A percentile compares a stretch with the other conserved stretches of the same genome.
These are phyloP conservation scores for Gigaspora rosea DNA, from an alignment of 192 early-diverging fungal genomes.

Conservation along the genomic window DNA sequence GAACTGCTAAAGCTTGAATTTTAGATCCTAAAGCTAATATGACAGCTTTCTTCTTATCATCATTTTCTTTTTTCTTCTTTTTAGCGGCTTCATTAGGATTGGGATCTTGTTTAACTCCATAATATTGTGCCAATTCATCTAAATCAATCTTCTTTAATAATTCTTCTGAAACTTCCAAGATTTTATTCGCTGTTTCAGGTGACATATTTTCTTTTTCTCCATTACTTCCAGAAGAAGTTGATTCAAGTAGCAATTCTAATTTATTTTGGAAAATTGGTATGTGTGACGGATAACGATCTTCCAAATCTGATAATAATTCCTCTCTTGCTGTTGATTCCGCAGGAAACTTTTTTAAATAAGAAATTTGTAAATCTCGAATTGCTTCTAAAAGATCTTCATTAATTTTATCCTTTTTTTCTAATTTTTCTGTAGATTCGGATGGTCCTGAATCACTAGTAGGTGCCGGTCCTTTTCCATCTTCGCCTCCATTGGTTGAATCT, in stretches of 20 bases:
- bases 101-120: constrained; percentile 57
- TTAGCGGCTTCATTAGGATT: constrained; percentile 45
- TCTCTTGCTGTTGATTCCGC: constrained; percentile 57
- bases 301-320: constrained; percentile 58
- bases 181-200: constrained; percentile 51
- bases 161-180: constrained; percentile 54
- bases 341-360: constrained; percentile 77
- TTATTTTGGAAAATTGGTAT: constrained; percentile 57
- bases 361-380: constrained; percentile 76
- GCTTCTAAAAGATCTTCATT: constrained; percentile 63
- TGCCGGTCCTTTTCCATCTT: constrained; percentile 1
- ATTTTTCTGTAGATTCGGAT: constrained; percentile 38
- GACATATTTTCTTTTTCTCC: constrained; percentile 41
- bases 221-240: constrained; percentile 41
- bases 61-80: constrained; percentile 71
- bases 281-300: constrained; percentile 59
- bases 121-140: constrained; percentile 64
- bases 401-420: constrained; percentile 49
- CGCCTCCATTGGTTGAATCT: constrained; percentile 37
- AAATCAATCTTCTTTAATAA: constrained; percentile 63
- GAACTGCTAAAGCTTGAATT: constrained; percentile 55
- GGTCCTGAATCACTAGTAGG: constrained; percentile 3
- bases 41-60: constrained; percentile 68
- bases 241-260: constrained; percentile 58
- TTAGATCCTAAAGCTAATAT: constrained; percentile 62